A percentile compares a stretch with the other conserved stretches of the same genome.
Evolutionary conservation across 176 grass and related monocot species (phyloP).

Genomic region (Aegilops longissima): DNA sequence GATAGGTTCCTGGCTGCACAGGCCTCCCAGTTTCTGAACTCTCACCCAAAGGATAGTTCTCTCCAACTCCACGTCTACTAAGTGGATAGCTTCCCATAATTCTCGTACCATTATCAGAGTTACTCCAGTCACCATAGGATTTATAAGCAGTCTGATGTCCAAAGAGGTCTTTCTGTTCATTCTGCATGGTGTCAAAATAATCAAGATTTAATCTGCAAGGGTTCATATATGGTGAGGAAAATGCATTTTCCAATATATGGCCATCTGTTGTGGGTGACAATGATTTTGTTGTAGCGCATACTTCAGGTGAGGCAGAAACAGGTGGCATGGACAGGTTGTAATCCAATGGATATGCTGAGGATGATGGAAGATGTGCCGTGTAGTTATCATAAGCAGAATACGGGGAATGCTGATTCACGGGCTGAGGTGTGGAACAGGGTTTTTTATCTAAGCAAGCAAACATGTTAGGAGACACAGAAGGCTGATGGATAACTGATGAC

Average conservation of each 20-base stretch:
- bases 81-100: slow-evolving; percentile 10
- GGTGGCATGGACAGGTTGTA: slow-evolving; percentile 27
- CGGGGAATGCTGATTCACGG: neutral
- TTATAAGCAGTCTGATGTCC: slow-evolving; percentile 11
- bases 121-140: neutral
- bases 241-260: slow-evolving; percentile 18
- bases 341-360: slow-evolving; percentile 33
- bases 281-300: slow-evolving; percentile 13
- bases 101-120: neutral
- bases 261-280: neutral
- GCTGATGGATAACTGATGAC: slow-evolving; percentile 22
- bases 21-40: slow-evolving; percentile 2
- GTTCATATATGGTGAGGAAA: slow-evolving; percentile 31
- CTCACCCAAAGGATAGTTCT: slow-evolving; percentile 18
- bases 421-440: neutral
- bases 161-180: slow-evolving; percentile 33
- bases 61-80: neutral
- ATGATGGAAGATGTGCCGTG: slow-evolving; percentile 24
- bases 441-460: neutral
- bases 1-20: neutral
- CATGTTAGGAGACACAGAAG: neutral
- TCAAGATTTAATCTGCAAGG: slow-evolving; percentile 53
- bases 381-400: slow-evolving; percentile 43
- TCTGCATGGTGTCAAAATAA: slow-evolving; percentile 42
- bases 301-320: slow-evolving; percentile 24